These are phyloP conservation scores for Paratinospora sagittata DNA, from an alignment of 164 flowering plant species.

Conservation along the genomic window DNA sequence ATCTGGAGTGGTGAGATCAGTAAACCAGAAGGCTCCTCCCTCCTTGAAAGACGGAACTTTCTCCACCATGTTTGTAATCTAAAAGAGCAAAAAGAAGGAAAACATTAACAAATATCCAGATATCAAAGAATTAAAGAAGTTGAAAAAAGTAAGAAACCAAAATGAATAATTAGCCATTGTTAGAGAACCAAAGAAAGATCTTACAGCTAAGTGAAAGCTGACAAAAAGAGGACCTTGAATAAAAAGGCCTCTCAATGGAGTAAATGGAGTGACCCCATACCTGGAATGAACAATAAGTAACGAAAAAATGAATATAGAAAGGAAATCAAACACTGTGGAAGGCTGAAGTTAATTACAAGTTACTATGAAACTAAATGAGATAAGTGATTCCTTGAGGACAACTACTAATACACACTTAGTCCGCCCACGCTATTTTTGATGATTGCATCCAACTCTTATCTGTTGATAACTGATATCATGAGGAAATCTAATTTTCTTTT, in stretches of 20 bases:
- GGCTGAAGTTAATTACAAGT: not conserved
- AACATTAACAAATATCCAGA: not conserved
- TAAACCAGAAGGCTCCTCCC: conserved; percentile 86
- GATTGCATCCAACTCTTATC: too few species aligned
- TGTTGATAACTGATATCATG: too few species aligned
- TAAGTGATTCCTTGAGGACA: too few species aligned
- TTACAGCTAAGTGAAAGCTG: conserved; percentile 86
- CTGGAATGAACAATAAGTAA: conserved; percentile 29
- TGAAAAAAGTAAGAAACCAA: not conserved
- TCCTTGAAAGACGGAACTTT: conserved; percentile 79
- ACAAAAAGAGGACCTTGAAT: conserved; percentile 79
- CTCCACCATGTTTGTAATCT: conserved; percentile 80
- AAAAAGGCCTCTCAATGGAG: conserved; percentile 74
- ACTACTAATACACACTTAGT: too few species aligned
- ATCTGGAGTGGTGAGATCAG: conserved; percentile 83
- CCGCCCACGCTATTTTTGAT: too few species aligned
- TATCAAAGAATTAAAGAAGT: not conserved
- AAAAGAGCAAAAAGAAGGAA: conserved; percentile 14
- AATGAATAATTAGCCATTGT: not conserved
- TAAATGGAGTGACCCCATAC: conserved; percentile 68
- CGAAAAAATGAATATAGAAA: conserved; percentile 4
- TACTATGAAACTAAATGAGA: not conserved
- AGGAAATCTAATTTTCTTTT: too few species aligned
- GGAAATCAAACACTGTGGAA: not conserved
- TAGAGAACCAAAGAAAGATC: conserved; percentile 17